These are phyloP conservation scores for Talaromyces albobiverticillius DNA, from an alignment of 2,329 filamentous ascomycete species.

Conservation along the genomic window DNA sequence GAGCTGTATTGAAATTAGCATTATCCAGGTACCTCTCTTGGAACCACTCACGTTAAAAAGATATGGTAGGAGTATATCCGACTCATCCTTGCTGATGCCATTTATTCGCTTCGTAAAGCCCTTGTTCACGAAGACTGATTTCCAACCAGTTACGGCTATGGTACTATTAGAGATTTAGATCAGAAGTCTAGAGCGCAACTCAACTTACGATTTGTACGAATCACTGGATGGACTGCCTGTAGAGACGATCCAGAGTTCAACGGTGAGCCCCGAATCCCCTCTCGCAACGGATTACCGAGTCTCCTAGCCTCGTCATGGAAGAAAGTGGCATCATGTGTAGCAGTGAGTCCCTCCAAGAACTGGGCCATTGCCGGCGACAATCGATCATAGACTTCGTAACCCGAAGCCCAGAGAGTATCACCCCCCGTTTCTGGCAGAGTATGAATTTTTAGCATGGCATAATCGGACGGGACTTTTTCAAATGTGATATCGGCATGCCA, in stretches of 20 bases:
- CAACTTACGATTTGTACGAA: slow-evolving; percentile 53
- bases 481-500: slow-evolving; percentile 50
- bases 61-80: slow-evolving; percentile 6
- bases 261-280: slow-evolving; percentile 47
- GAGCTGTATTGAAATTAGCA: background rate
- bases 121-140: slow-evolving; percentile 51
- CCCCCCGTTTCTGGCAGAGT: slow-evolving; percentile 42
- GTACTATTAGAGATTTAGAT: background rate
- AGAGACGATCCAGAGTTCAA: slow-evolving; percentile 54
- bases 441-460: slow-evolving; percentile 53
- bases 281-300: background rate
- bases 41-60: slow-evolving; percentile 4
- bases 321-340: slow-evolving; percentile 34
- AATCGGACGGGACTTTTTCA: slow-evolving; percentile 53
- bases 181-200: background rate
- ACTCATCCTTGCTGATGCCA: slow-evolving; percentile 42
- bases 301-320: background rate
- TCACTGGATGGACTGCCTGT: slow-evolving; percentile 54
- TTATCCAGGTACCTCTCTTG: background rate
- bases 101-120: slow-evolving; percentile 43
- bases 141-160: slow-evolving; percentile 59
- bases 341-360: slow-evolving; percentile 51
- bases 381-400: slow-evolving; percentile 55
- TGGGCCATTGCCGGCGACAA: slow-evolving; percentile 49
- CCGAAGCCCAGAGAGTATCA: slow-evolving; percentile 52